Evolutionary conservation across 2,329 filamentous ascomycete species (phyloP), one percentile per base, ranked within the genome.

Genomic region (Diaporthe sp.): DNA sequence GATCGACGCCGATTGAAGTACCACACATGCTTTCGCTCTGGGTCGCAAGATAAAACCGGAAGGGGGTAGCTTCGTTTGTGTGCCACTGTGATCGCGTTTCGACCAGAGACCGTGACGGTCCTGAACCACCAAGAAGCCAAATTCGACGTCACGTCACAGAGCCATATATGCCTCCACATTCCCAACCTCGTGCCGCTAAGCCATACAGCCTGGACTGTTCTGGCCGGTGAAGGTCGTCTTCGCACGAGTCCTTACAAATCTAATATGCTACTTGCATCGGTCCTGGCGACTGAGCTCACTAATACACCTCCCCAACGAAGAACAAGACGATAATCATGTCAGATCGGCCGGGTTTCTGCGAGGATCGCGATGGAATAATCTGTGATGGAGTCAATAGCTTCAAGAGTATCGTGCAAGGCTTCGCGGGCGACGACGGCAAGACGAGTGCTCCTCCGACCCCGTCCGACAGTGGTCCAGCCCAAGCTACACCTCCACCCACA

Each of bases 31-130:
- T 55, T 70, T 55, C 25, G 15, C 46, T 55, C 46, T 70, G 34
- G 65, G 34, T 70, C 65, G 65, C 65, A 70, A 55, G 65, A 70
- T 70, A 9, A 70, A 70, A 70, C 65, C 46, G 34, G 49, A 70
- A 70, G 34, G 49, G 61, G 65, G 46, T 70, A 70, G 49, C 22
- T 39, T 53, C n/a, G 65, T 53, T 70, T 70, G 65, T 53, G 49
- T 55, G 49, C n/a, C 42, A 70, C 65, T 25, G n/a, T 55, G 46
- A 25, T 70, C 65, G 28, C 22, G 65, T 70, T 70, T 70, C 65
- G 65, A 55, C 34, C 65, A 55, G 49, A 55, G 31, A 70, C 46
- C 22, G 46, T 28, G 49, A 70, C 65, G 34, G 65, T 70, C 34
- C 65, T 55, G 46, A 39, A 28, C 34, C n/a, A 39, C 12, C 44